Evolutionary conservation across 148 eudicot genomes (phyloP), one percentile per base, ranked within the genome.

Genomic region (Camellia granthamiana): DNA sequence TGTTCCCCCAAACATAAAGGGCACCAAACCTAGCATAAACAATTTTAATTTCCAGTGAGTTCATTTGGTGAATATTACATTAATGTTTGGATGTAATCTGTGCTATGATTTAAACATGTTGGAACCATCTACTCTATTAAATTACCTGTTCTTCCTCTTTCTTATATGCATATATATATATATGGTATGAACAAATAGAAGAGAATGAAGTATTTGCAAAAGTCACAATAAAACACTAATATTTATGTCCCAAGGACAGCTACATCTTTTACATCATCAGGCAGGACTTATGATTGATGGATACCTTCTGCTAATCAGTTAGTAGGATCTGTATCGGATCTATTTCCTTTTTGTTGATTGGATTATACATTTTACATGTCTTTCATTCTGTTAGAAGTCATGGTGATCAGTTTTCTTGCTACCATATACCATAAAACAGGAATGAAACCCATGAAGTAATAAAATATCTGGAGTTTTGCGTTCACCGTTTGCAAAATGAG

Each of bases 361-460:
- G 65, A 56, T 74, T 74, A 7, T 58, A 38, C 43, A 55, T 55
- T 44, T 6, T 18, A 69, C 7, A 46, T 44, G 1, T 69, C 11
- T 69, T 18, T 9, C 23, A 5, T 16, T 46, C 52, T 69, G n/a
- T 47, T 56, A 16, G 44, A 10, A 56, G 10, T 58, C 46, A 30
- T 58, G 59, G 52, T 56, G 64, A 74, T 61, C 65, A 8, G 3
- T 6, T 67, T 42, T 52, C 46, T 49, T 23, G 14, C 60, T 42
- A 19, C 30, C 13, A 69, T 81, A 30, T 30, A 30, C 38, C 38
- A 21, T 21, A 77, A 73, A 88, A 82, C 94, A 96, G 99, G 92
- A 96, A 96, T 88, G 98, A 96, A 90, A 96, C 98, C 21, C 99
- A 96, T 83, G 98, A 96, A 91, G 98, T 96, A 56, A 92, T 96